Evolutionary conservation across 352 stramenopile genomes (phyloP), one percentile per base, ranked within the genome.

Genomic region (Phytophthora sansomeana): DNA sequence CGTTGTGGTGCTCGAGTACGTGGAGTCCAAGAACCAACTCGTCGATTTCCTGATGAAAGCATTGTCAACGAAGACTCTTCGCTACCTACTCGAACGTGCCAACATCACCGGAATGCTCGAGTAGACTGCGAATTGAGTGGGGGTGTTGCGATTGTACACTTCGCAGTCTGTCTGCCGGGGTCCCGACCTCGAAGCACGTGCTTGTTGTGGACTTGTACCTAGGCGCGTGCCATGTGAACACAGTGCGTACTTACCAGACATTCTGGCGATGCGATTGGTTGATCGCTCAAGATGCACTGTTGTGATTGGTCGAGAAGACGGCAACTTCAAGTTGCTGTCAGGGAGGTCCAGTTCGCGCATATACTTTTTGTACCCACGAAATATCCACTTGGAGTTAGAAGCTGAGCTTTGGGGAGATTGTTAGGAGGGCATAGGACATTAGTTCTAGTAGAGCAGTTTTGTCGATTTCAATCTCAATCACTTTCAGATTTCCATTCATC

Each of bases 401-500:
- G 36, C 4, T 41, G 35, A 4, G 35, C 35, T 5, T 41, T 41
- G 35, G 35, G n/a, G n/a, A n/a, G n/a, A n/a, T n/a, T n/a, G n/a
- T n/a, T n/a, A n/a, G n/a, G n/a, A n/a, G n/a, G n/a, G n/a, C 13
- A 41, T 10, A 41, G 13, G 7, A 10, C 13, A 41, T 41, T 21
- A 42, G 11, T 5, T 6, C 5, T 6, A 42, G 14, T 36, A 36
- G 36, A 42, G 19, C n/a, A 14, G 10, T 42, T 42, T 42, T 19
- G 14, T 42, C 36, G 3, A 42, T 21, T 7, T 42, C 36, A 21
- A 42, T 21, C 36, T 42, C 32, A 42, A 19, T 51, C 24, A 51
- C 43, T 36, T 51, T 35, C 43, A 26, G 43, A 51, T 51, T 38
- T 51, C 24, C 24, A 21, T 51, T 24, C 43, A 21, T 36, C 43